Conservation (phyloP, 176 grass and related monocot genomes). For the Stipa capillata region DNA sequence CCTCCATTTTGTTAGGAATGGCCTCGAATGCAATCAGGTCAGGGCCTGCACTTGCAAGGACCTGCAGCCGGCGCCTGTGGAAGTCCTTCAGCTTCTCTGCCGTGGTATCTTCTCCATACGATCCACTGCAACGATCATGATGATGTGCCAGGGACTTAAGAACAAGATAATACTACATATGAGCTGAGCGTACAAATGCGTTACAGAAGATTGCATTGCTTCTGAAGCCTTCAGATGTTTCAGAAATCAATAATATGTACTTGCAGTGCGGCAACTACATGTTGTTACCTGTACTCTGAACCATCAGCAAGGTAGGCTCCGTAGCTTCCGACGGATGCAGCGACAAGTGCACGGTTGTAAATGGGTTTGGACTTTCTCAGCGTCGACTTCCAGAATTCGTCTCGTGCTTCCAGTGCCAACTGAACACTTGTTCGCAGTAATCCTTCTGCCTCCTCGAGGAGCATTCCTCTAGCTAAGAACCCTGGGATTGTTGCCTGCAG, state of each 20-base stretch:
- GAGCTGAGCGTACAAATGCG: neutral
- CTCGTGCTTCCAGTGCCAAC: constrained; percentile 44
- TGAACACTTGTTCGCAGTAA: constrained; percentile 54
- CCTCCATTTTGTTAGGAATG: constrained; percentile 77
- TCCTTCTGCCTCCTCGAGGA: constrained; percentile 40
- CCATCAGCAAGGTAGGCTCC: constrained; percentile 84
- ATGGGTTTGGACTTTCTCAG: constrained; percentile 23
- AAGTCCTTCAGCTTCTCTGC: constrained; percentile 73
- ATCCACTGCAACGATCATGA: constrained; percentile 30
- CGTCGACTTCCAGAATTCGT: constrained; percentile 48
- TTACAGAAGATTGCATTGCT: neutral
- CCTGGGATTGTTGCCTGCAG: constrained; percentile 68
- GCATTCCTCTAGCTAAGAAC: constrained; percentile 59
- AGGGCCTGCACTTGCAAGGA: constrained; percentile 50
- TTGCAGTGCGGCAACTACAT: neutral
- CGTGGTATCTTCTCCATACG: constrained; percentile 43
- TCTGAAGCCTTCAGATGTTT: neutral
- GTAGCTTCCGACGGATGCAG: constrained; percentile 72
- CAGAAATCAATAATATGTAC: neutral
- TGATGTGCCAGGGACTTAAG: neutral
- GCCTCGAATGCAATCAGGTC: constrained; percentile 78
- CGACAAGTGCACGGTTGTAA: constrained; percentile 59
- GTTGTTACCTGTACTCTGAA: constrained; percentile 73
- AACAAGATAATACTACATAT: neutral
- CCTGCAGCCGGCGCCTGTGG: constrained; percentile 65